phyloP scores from a whole-genome alignment of 176 grass and related monocot species.

The Eragrostis curvula region DNA sequence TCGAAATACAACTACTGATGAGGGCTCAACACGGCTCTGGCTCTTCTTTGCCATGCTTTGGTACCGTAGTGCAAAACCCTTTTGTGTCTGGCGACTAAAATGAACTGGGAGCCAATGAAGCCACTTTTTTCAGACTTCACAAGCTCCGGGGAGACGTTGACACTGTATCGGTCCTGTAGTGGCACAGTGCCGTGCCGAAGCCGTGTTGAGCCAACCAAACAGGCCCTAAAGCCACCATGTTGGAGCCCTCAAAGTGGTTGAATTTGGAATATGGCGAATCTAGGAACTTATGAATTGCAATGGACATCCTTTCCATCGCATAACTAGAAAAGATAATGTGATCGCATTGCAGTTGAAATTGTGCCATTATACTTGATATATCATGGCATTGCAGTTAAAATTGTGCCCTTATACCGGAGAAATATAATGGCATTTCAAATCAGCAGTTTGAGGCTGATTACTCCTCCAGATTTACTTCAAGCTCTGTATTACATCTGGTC shows the following conservation, averaged over 20 bases:
- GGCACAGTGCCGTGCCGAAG: too few relatives aligned
- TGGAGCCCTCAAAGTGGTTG: background rate
- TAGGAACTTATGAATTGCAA: conserved; percentile 1
- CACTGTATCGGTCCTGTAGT: too few relatives aligned
- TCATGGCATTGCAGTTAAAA: background rate
- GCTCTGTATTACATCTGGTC: background rate
- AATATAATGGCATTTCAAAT: background rate
- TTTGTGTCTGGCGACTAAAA: too few relatives aligned
- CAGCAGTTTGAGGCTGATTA: background rate
- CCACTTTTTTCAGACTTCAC: too few relatives aligned
- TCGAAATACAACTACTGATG: conserved; percentile 5
- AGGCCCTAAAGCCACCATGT: background rate
- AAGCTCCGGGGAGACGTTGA: too few relatives aligned
- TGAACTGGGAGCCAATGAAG: too few relatives aligned
- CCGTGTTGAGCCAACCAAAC: too few relatives aligned
- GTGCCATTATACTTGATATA: background rate
- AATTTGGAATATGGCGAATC: background rate
- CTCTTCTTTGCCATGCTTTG: too few relatives aligned
- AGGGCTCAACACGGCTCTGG: background rate
- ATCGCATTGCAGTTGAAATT: background rate
- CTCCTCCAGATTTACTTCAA: conserved; percentile 4
- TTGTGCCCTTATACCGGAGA: background rate
- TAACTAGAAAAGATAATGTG: background rate
- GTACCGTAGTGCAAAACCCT: too few relatives aligned
- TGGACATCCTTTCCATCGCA: background rate